Evolutionary conservation across 345 rosid genomes (phyloP).

Genomic region (Bruguiera gymnorhiza): DNA sequence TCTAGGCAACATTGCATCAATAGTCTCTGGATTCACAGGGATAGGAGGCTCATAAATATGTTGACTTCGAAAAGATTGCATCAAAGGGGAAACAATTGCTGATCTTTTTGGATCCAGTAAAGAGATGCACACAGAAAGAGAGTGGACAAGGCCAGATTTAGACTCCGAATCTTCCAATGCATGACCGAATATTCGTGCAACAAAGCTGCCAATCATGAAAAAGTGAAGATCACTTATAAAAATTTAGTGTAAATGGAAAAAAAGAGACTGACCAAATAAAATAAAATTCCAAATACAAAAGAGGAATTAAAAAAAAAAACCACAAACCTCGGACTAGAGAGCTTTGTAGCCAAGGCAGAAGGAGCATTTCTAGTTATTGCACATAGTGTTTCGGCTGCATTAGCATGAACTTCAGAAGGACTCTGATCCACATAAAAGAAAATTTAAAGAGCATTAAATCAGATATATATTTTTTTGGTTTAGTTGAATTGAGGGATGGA

Average conservation of each 20-base stretch:
- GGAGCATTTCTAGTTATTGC: conserved; percentile 90
- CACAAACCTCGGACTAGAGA: conserved; percentile 79
- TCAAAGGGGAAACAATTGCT: conserved; percentile 57
- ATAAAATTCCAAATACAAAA: background rate
- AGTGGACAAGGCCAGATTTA: conserved; percentile 82
- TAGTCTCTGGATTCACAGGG: conserved; percentile 77
- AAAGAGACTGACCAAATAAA: background rate
- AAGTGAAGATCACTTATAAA: background rate
- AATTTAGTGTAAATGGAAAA: background rate
- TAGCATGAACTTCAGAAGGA: conserved; percentile 86
- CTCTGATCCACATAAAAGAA: conserved; percentile 46
- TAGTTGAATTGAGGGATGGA: too few relatives aligned
- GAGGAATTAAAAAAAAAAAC: background rate
- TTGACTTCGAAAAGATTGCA: conserved; percentile 76
- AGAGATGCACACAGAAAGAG: conserved; percentile 94
- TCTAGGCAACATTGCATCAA: conserved; percentile 90
- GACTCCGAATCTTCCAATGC: conserved; percentile 92
- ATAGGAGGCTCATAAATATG: conserved; percentile 74
- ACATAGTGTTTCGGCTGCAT: conserved; percentile 91
- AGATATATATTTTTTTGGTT: background rate
- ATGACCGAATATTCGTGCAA: conserved; percentile 86
- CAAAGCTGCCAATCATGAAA: conserved; percentile 53
- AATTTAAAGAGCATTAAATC: conserved; percentile 21
- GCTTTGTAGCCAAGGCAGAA: conserved; percentile 85
- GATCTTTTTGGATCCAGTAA: conserved; percentile 91